A percentile compares a stretch with the other conserved stretches of the same genome.
Evolutionary conservation across 1,284 basidiomycete genomes (phyloP).

Genomic region (Cryptococcus maquisensis): DNA sequence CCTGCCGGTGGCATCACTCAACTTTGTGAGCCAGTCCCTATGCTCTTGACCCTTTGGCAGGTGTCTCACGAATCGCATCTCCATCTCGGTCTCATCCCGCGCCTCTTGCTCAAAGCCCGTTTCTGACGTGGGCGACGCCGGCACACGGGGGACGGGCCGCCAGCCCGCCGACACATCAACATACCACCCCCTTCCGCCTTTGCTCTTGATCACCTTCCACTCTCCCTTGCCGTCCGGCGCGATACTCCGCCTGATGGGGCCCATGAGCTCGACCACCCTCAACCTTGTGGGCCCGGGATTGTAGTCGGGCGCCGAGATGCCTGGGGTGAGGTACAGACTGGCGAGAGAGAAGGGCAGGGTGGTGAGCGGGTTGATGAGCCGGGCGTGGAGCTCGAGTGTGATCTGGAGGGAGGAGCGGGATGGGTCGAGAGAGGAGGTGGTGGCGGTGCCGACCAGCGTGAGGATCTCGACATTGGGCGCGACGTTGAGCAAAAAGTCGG

Average conservation of each 20-base stretch:
- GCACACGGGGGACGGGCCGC: slow-evolving; percentile 26
- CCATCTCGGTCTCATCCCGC: too few relatives aligned
- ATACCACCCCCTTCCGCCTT: slow-evolving; percentile 93
- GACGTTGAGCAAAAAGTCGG: slow-evolving; percentile 65
- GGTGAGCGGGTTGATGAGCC: slow-evolving; percentile 71
- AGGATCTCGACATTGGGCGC: slow-evolving; percentile 80
- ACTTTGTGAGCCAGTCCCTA: slow-evolving; percentile 61
- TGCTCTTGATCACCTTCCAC: slow-evolving; percentile 85
- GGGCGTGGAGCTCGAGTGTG: slow-evolving; percentile 51
- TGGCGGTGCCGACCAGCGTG: slow-evolving; percentile 72
- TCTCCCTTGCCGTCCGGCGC: slow-evolving; percentile 55
- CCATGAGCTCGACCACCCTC: slow-evolving; percentile 81
- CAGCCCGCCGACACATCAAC: slow-evolving; percentile 83
- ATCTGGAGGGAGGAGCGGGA: slow-evolving; percentile 50
- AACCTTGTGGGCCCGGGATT: slow-evolving; percentile 65
- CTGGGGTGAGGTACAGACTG: slow-evolving; percentile 20
- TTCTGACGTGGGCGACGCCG: background rate
- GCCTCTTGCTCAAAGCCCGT: background rate
- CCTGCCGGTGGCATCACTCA: slow-evolving; percentile 80
- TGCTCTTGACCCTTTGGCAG: slow-evolving; percentile 57
- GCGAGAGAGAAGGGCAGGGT: slow-evolving; percentile 69
- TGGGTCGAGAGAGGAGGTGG: slow-evolving; percentile 59
- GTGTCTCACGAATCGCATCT: slow-evolving; percentile 34
- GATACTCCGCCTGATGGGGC: slow-evolving; percentile 61
- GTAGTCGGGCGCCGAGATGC: slow-evolving; percentile 28